Evolutionary conservation across 371 early-diverging fungal species (phyloP), one percentile per base, ranked within the genome.

Genomic region (Dinochytrium kinnereticum): DNA sequence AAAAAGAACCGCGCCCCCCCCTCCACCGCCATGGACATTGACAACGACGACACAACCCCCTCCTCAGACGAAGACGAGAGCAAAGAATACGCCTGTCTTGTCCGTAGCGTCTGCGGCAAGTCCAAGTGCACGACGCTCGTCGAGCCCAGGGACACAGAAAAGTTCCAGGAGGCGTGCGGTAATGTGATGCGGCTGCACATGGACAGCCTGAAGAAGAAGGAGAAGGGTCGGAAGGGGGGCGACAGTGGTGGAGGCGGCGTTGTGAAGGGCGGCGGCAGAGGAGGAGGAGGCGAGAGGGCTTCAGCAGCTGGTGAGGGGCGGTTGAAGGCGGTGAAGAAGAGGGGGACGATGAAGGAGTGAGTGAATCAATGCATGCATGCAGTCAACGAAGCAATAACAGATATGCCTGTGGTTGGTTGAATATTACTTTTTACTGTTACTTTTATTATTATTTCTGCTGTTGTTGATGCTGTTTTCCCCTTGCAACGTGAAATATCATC

Each of bases 131-230:
- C 74, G 44, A 83, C 85, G 7, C 28, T 82, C 64, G 74, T 85
- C 13, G 81, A 81, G 31, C 79, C 86, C 1, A 72, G 73, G 37
- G 83, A 87, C 68, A 71, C 81, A 59, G 86, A 81, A 15, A 66
- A 78, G 49, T 87, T 87, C 67, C 82, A 80, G 71, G 84, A 84
- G 1, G 79, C 77, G 44, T 87, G 83, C 73, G 80, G 81, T 10
- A 83, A 80, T 50, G 80, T 87, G 34, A 70, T 80, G 72, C 78
- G 77, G 75, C 72, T 81, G 72, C 84, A 82, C 71, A 85, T 87
- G 86, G 77, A 82, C 33, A 31, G 19, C 5, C 77, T 85, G 69
- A 87, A 87, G 80, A 85, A 84, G 79, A 85, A 85, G 76, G 86
- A 84, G 37, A 59, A 72, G 30, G 30, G 2, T 5, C 84, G 84